Evolutionary conservation across 2,329 filamentous ascomycete genomes (phyloP), one percentile per base, ranked within the genome.

Genomic region (Pseudocercospora cruenta): DNA sequence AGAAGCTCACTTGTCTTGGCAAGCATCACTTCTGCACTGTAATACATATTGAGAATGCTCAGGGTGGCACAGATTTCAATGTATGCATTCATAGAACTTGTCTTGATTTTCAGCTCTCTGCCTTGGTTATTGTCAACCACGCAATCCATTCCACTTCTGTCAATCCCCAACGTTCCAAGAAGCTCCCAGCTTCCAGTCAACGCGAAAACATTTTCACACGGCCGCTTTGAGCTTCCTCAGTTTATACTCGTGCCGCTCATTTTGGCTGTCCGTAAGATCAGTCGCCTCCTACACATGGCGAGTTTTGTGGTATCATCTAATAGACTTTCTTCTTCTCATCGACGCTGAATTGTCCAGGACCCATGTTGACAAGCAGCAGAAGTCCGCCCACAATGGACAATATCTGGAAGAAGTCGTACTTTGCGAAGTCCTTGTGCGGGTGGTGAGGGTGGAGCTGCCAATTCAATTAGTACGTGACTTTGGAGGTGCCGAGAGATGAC

Each of bases 311-410:
- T 26, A 10, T 49, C 39, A 31, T 68, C 73, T 77, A 99, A 84
- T 99, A 99, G 73, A 99, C 95, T 88, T 99, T 99, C 90, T 99
- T 99, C 92, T 99, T 99, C 88, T 99, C 95, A 82, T 99, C 95
- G 81, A 98, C 94, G 80, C 92, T 96, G 86, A 98, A 91, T 81
- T 97, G 94, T 70, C 95, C 95, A 9, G 95, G 95, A 68, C 95
- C 95, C 88, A 95, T 97, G 88, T 99, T 99, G 83, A 98, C 94
- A 72, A 99, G 88, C 72, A 99, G 90, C 65, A 99, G 87, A 65
- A 99, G 91, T 80, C 95, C 95, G 71, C 95, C 95, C 72, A 98
- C 94, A 79, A 99, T 99, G 60, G 95, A 99, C 63, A 99, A 86
- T 75, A 98, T 97, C 85, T 99, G 95, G 90, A 99, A 99, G 86